Conservation (phyloP, 108 stramenopile genomes). For the Skeletonema menzelii region DNA sequence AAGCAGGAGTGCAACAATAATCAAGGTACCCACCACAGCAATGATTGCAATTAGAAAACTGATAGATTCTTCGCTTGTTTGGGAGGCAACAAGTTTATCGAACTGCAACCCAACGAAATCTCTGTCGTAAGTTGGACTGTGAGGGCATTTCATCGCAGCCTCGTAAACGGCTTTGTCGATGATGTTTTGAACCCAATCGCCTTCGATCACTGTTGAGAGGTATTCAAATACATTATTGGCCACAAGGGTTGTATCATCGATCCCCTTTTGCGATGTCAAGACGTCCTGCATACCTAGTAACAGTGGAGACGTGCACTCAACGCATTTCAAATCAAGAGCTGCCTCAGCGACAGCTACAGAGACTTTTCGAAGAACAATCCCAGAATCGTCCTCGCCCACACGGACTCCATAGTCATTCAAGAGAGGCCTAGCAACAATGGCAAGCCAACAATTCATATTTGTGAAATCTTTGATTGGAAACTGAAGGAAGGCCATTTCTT, state of each 20-base stretch:
- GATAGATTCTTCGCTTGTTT: conserved; percentile 22
- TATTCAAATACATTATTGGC: conserved; percentile 59
- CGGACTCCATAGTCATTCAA: conserved; percentile 58
- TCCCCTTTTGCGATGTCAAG: conserved; percentile 39
- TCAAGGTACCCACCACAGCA: conserved; percentile 12
- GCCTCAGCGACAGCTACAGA: conserved; percentile 45
- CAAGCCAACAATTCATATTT: conserved; percentile 76
- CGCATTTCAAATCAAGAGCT: conserved; percentile 53
- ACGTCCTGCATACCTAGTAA: conserved; percentile 48
- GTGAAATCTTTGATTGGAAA: conserved; percentile 62
- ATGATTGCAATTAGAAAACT: conserved; percentile 49
- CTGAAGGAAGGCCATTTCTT: conserved; percentile 44
- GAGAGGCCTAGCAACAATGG: conserved; percentile 59
- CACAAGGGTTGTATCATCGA: conserved; percentile 49
- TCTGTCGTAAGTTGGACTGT: conserved; percentile 47
- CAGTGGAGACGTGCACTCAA: conserved; percentile 60
- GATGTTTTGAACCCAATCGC: conserved; percentile 56
- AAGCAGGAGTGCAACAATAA: conserved; percentile 20
- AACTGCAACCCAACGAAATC: conserved; percentile 42
- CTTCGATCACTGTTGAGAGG: conserved; percentile 38
- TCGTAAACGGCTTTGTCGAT: conserved; percentile 66
- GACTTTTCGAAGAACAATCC: conserved; percentile 49
- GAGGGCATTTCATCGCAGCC: conserved; percentile 63
- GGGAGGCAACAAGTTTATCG: conserved; percentile 21
- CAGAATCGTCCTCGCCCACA: conserved; percentile 22